These are phyloP conservation scores for Neofusicoccum umdonicola DNA, from an alignment of 2,329 filamentous ascomycete genomes.

Conservation along the genomic window DNA sequence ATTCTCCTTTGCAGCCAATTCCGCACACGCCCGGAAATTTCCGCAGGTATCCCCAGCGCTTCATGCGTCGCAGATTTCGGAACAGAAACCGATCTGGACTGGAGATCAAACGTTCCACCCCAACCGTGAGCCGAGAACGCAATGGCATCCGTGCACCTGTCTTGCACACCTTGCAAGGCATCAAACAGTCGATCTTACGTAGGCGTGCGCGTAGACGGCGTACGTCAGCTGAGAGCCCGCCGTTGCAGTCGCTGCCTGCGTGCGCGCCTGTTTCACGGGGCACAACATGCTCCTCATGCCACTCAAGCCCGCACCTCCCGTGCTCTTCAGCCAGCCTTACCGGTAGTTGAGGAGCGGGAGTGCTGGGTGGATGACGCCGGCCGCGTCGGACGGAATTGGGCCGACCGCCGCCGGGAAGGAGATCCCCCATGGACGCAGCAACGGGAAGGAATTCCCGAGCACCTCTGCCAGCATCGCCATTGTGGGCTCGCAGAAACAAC, in stretches of 20 bases:
- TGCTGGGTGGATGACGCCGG: no score
- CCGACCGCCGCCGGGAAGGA: neutral
- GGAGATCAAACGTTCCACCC: no score
- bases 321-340: neutral
- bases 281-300: neutral
- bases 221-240: conserved; percentile 1
- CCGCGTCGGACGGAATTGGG: neutral
- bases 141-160: neutral
- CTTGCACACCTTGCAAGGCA: neutral
- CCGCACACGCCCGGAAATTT: no score
- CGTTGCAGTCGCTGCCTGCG: neutral
- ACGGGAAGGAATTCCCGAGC: conserved; percentile 1
- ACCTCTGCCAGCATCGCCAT: neutral
- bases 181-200: conserved; percentile 1
- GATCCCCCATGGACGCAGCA: neutral
- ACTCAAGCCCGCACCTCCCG: no score
- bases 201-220: neutral
- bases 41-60: no score
- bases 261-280: neutral
- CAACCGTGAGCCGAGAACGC: no score
- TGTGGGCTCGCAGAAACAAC: neutral
- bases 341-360: neutral
- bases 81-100: no score
- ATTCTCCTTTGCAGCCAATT: no score
- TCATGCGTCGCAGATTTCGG: no score